A percentile compares a stretch with the other conserved stretches of the same genome.
phyloP scores from a whole-genome alignment of 768 basidiomycete species.

The Calocybe cyanea region DNA sequence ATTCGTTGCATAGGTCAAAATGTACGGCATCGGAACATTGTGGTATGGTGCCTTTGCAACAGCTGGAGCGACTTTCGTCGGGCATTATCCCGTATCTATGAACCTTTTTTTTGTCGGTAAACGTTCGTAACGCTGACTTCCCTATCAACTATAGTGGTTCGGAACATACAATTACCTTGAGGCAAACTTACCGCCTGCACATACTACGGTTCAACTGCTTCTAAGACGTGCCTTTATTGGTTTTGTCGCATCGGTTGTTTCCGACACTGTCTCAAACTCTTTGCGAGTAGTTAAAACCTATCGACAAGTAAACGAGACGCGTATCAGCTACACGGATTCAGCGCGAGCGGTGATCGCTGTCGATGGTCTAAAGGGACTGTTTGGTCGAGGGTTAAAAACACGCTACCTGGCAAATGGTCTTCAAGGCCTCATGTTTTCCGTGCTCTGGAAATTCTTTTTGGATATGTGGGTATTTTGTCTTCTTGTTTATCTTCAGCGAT shows the following conservation, averaged over 20 bases:
- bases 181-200: slow-evolving; percentile 52
- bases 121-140: background rate
- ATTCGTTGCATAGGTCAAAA: slow-evolving; percentile 53
- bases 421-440: slow-evolving; percentile 87
- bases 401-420: slow-evolving; percentile 86
- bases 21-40: slow-evolving; percentile 70
- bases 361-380: slow-evolving; percentile 77
- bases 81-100: slow-evolving; percentile 72
- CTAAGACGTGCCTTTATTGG: slow-evolving; percentile 86
- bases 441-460: slow-evolving; percentile 89
- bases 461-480: slow-evolving; percentile 62
- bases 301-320: slow-evolving; percentile 81
- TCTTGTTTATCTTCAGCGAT: background rate
- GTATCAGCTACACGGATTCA: slow-evolving; percentile 76
- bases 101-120: background rate
- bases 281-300: slow-evolving; percentile 95
- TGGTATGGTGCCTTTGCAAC: slow-evolving; percentile 94
- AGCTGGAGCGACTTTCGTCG: slow-evolving; percentile 90
- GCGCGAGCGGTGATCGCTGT: slow-evolving; percentile 69
- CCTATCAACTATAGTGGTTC: slow-evolving; percentile 61
- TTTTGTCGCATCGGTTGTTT: slow-evolving; percentile 80
- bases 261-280: slow-evolving; percentile 85
- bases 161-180: slow-evolving; percentile 81
- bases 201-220: slow-evolving; percentile 54
- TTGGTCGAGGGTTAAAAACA: slow-evolving; percentile 89